Conservation (phyloP, 169 alveolate genomes). For the Plasmodium blacklocki region DNA sequence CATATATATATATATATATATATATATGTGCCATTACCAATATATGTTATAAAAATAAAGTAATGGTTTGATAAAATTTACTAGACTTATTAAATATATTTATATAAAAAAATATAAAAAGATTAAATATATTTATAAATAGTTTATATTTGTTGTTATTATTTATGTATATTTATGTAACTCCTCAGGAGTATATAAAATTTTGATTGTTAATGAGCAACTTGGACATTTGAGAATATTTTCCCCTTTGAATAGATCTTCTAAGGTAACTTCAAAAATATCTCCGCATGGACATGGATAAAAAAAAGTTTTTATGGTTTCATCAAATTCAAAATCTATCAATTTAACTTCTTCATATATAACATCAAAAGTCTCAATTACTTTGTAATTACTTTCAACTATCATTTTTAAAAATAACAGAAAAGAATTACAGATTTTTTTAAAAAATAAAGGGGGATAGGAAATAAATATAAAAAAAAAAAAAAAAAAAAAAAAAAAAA, state of each 20-base stretch:
- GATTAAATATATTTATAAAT: too few relatives aligned
- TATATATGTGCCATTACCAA: background rate
- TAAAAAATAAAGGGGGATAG: background rate
- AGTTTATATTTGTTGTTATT: background rate
- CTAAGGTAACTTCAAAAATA: constrained; percentile 85
- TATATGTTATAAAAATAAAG: too few relatives aligned
- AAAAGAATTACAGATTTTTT: too few relatives aligned
- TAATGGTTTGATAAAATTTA: too few relatives aligned
- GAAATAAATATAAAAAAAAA: background rate
- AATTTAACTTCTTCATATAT: constrained; percentile 90
- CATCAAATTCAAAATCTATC: constrained; percentile 90
- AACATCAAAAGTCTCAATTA: constrained; percentile 59
- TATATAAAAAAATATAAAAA: background rate
- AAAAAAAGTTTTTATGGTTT: constrained; percentile 79
- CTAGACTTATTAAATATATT: too few relatives aligned
- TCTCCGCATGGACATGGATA: constrained; percentile 94
- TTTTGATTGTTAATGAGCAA: constrained; percentile 87
- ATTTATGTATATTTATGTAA: constrained; percentile 32
- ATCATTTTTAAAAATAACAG: constrained; percentile 51
- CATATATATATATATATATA: background rate
- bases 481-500: background rate
- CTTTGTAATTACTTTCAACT: constrained; percentile 54
- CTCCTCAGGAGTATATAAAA: constrained; percentile 76
- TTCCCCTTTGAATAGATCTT: constrained; percentile 73
- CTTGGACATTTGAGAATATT: constrained; percentile 90